Percentiles rank a stretch among this genome's conserved stretches.
Conservation (phyloP, 495 filamentous ascomycete species). For the Tirmania nivea region DNA sequence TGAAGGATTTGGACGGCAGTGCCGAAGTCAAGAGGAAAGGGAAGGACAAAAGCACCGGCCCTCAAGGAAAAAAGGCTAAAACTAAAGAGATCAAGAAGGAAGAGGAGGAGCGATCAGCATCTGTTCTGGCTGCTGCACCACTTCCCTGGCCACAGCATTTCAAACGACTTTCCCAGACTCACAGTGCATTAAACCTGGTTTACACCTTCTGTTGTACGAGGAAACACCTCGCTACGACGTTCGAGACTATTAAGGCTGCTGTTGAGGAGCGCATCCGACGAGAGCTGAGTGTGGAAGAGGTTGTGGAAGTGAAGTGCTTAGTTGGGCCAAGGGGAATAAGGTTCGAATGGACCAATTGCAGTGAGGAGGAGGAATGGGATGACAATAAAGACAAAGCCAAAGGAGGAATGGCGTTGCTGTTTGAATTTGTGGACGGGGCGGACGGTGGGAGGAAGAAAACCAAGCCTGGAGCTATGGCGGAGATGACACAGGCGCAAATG, state of each 20-base stretch:
- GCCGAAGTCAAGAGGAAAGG: too few relatives aligned
- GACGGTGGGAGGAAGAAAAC: slow-evolving; percentile 38
- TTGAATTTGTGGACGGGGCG: slow-evolving; percentile 74
- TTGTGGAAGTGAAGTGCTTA: slow-evolving; percentile 60
- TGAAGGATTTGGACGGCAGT: too few relatives aligned
- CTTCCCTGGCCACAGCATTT: slow-evolving; percentile 57
- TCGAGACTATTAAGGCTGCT: slow-evolving; percentile 62
- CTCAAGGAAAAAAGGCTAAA: too few relatives aligned
- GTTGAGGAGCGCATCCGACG: slow-evolving; percentile 67
- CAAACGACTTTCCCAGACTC: slow-evolving; percentile 47
- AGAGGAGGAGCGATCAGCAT: too few relatives aligned
- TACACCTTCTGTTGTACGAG: slow-evolving; percentile 77
- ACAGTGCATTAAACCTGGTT: slow-evolving; percentile 72
- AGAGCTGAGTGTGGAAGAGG: slow-evolving; percentile 47
- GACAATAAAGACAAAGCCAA: slow-evolving; percentile 20
- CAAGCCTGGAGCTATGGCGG: slow-evolving; percentile 46
- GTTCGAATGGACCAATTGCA: slow-evolving; percentile 24
- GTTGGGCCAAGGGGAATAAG: slow-evolving; percentile 26
- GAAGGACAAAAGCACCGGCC: too few relatives aligned
- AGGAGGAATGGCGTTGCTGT: slow-evolving; percentile 46
- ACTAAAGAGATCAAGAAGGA: too few relatives aligned
- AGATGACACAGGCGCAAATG: slow-evolving; percentile 53
- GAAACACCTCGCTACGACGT: slow-evolving; percentile 76
- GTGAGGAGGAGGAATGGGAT: slow-evolving; percentile 23
- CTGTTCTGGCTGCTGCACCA: neutral